Percentiles rank a stretch among this genome's conserved stretches.
Evolutionary conservation across 2,329 filamentous ascomycete genomes (phyloP).

Genomic region (Paraconiothyrium sp.): DNA sequence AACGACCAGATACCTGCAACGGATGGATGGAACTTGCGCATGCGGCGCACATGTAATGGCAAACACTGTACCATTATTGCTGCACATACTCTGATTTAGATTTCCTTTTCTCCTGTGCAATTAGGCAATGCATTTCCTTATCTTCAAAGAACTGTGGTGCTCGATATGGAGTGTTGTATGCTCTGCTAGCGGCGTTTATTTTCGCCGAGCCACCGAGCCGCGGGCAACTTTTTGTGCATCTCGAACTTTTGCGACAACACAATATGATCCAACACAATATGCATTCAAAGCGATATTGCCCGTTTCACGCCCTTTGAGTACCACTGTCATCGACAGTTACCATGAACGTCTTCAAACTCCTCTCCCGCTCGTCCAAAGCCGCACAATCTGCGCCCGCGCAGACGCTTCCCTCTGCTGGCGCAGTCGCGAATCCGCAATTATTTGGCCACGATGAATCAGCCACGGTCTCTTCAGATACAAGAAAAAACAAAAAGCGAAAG

Average conservation of each 20-base stretch:
- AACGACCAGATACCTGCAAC: conserved; percentile 25
- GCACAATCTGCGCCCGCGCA: conserved; percentile 50
- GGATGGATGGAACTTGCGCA: conserved; percentile 22
- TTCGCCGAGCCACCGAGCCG: conserved; percentile 29
- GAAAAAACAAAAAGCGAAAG: conserved; percentile 54
- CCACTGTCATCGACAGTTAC: conserved; percentile 2
- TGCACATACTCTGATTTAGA: conserved; percentile 53
- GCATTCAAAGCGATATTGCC: background rate
- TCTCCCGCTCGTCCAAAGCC: conserved; percentile 74
- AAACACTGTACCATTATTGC: conserved; percentile 47
- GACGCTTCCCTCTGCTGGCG: conserved; percentile 72
- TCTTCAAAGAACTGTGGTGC: background rate
- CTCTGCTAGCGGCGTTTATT: conserved; percentile 27
- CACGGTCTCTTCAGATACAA: conserved; percentile 47
- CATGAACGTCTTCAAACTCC: conserved; percentile 78
- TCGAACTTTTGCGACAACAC: conserved; percentile 15
- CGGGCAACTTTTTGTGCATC: conserved; percentile 31
- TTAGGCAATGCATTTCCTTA: conserved; percentile 40
- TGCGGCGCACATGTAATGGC: conserved; percentile 32
- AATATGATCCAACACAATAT: conserved; percentile 9
- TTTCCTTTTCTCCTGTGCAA: conserved; percentile 47
- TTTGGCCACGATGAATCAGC: conserved; percentile 58
- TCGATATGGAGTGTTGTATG: background rate
- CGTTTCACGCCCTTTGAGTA: background rate
- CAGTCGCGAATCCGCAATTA: conserved; percentile 72